These are phyloP conservation scores for Epichloe hybrida DNA, from an alignment of 2,329 filamentous ascomycete species.

Conservation along the genomic window DNA sequence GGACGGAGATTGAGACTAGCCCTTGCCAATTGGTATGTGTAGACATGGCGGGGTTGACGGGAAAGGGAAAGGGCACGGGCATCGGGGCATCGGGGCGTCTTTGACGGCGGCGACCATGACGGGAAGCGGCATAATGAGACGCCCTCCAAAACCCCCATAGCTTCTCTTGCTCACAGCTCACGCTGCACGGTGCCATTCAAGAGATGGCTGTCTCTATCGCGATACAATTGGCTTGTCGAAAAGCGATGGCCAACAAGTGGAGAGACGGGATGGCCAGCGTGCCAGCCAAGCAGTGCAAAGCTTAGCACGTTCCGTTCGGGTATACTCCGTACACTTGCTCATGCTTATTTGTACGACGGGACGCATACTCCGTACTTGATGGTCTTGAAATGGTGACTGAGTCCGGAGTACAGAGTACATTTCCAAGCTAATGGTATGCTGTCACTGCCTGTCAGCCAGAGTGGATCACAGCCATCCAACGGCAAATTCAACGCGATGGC, in stretches of 20 bases:
- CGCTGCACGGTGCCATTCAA: not conserved
- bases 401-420: too few species aligned
- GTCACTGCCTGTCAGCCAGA: not conserved
- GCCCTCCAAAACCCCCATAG: not conserved
- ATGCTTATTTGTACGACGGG: not conserved
- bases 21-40: not conserved
- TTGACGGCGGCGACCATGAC: not conserved
- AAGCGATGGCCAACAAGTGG: not conserved
- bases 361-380: not conserved
- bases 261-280: too few species aligned
- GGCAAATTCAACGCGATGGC: too few species aligned
- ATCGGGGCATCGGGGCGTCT: not conserved
- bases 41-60: conserved; percentile 1
- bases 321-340: too few species aligned
- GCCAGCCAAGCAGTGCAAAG: not conserved
- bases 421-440: too few species aligned
- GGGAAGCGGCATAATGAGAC: not conserved
- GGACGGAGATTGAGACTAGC: not conserved
- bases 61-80: not conserved
- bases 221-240: not conserved
- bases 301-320: not conserved
- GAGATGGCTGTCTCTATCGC: not conserved
- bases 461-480: too few species aligned
- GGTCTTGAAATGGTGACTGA: not conserved
- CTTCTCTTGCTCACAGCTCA: not conserved